Conservation (phyloP, 2,329 filamentous ascomycete genomes). For the Ceratocystis smalleyi region DNA sequence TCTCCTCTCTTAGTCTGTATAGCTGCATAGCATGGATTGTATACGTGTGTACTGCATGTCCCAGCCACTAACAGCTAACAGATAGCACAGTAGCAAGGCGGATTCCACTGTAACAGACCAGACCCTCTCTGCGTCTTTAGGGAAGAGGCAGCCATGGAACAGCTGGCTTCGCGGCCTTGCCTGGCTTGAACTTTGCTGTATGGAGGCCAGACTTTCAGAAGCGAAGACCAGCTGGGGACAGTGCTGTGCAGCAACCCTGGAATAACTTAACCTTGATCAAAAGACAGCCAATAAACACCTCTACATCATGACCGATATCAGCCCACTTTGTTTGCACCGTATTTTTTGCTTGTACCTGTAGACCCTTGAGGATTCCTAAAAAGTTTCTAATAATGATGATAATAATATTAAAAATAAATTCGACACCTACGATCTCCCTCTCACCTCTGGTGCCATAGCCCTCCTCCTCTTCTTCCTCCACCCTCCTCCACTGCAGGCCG, state of each 20-base stretch:
- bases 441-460: background rate
- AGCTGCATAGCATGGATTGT: slow-evolving; percentile 2
- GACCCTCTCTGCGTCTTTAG: background rate
- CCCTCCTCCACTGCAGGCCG: background rate
- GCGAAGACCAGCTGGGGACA: too few relatives aligned
- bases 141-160: background rate
- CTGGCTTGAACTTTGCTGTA: background rate
- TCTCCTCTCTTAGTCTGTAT: background rate
- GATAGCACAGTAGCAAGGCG: background rate
- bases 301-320: too few relatives aligned
- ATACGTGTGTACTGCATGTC: background rate
- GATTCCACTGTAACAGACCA: background rate
- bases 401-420: background rate
- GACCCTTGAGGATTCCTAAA: background rate
- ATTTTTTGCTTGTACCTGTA: too few relatives aligned
- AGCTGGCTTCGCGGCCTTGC: background rate
- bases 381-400: too few relatives aligned
- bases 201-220: too few relatives aligned
- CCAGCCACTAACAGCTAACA: background rate
- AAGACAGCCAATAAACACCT: background rate
- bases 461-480: background rate
- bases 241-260: background rate
- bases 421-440: background rate
- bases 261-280: background rate
- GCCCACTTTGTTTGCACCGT: too few relatives aligned